Evolutionary conservation across 2,329 filamentous ascomycete genomes (phyloP), one percentile per base, ranked within the genome.

Genomic region (Fusarium sp.): DNA sequence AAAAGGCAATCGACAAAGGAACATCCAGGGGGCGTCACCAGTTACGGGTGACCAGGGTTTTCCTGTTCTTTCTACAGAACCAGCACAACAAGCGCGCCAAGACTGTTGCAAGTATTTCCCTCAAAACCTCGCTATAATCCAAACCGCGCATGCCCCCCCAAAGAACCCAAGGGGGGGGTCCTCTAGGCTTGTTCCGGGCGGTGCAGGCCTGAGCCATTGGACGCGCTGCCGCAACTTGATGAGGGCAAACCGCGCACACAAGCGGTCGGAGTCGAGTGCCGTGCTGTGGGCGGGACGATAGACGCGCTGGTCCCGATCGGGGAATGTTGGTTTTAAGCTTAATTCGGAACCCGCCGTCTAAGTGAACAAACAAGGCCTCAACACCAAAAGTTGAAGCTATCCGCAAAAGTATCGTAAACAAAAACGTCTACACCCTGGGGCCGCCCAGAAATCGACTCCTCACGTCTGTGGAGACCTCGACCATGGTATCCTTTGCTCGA

Each of bases 31-130:
- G 16, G 25, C 18, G 23, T 20, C 44, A 29, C 18, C 16, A 56
- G 40, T 56, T 40, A 25, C 23, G 25, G 25, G 25, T 25, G 36
- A 20, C 29, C 25, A 57, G 36, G 54, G 51, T 20, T 29, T 50
- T 18, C 31, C 25, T 23, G 14, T 4, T 36, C 34, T 36, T 8
- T 25, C 34, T 36, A 14, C n/a, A 29, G 27, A 29, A 29, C 14
- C 34, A 14, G 14, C 33, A 38, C 33, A 18, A 56, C 34, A 56
- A 42, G 53, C 55, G 40, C 55, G 40, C 18, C 55, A 58, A 58
- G 55, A 13, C 40, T 23, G 36, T 57, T 49, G 55, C 42, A 58
- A 58, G 55, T 58, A 58, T 58, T 49, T 58, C 55, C 55, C 55
- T 58, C 55, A 58, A 13, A 58, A 13, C 13, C 36, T 40, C 36